Evolutionary conservation across 2,329 filamentous ascomycete species (phyloP), one percentile per base, ranked within the genome.

Genomic region (Venturia pyrina): DNA sequence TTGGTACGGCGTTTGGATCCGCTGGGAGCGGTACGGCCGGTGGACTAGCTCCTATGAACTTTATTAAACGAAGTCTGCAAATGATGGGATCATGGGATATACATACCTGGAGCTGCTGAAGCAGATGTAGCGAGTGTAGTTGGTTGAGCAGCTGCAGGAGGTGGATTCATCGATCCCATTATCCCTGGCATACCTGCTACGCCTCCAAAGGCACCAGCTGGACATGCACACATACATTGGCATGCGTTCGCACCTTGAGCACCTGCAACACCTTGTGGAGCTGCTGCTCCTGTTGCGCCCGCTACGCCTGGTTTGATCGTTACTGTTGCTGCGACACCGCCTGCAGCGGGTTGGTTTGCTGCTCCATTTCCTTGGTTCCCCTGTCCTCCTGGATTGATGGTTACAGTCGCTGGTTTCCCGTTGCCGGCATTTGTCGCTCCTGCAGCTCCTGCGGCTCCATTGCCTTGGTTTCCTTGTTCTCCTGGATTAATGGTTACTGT

Each of bases 161-260:
- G 19, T 7, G 63, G 50, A 43, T 48, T 21, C 63, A 65, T 65
- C 19, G 63, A 32, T 28, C 63, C 63, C 48, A 65, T 53, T 59
- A 59, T 37, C 8, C 37, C 48, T 32, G 63, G 63, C 53, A 65
- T 43, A 10, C 43, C 34, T 37, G 32, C 48, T 41, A 57, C n/a
- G 44, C 34, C 37, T 50, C 46, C 43, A 40, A 66, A 66, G 1
- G 56, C 32, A 21, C 61, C 61, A 37, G 60, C 61, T 32, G 59
- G 59, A 59, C 65, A 66, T 11, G 50, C 41, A 57, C 65, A 66
- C 24, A 48, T 66, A 40, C 65, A 66, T 32, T 34, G 41, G 19
- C 65, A 66, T n/a, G 44, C 65, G 21, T 46, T 59, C 17, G 65
- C 60, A 11, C 65, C 65, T 53, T 64, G 65, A 34, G 60, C 60